phyloP scores from a whole-genome alignment of 2,329 filamentous ascomycete species.

The Colletotrichum camelliae region DNA sequence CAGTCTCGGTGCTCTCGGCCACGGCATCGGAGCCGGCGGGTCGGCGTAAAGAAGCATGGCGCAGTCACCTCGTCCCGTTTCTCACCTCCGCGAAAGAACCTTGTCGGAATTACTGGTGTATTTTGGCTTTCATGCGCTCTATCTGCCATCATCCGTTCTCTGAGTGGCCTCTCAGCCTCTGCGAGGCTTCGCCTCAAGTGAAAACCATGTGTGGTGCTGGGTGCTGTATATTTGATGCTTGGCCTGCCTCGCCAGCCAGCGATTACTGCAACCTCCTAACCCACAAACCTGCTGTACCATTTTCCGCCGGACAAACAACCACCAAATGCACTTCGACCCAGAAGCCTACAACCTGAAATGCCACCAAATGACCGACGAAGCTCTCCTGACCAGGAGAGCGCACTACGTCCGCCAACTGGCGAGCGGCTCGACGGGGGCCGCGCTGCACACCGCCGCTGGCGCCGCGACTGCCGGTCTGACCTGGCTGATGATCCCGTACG shows the following conservation, averaged over 20 bases:
- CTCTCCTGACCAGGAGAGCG: conserved; percentile 38
- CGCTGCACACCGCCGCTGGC: conserved; percentile 40
- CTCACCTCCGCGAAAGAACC: background rate
- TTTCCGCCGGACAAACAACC: background rate
- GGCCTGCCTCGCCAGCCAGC: background rate
- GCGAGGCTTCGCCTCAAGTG: background rate
- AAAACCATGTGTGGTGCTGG: background rate
- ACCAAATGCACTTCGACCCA: conserved; percentile 42
- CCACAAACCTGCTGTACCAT: background rate
- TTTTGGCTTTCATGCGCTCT: background rate
- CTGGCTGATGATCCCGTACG: background rate
- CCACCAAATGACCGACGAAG: conserved; percentile 36
- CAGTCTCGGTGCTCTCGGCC: background rate
- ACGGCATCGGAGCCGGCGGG: background rate
- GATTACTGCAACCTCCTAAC: background rate
- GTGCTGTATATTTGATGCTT: background rate
- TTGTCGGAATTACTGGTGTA: background rate
- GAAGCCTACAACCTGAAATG: conserved; percentile 44
- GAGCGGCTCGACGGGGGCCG: conserved; percentile 36
- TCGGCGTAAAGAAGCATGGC: background rate
- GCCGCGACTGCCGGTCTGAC: conserved; percentile 34
- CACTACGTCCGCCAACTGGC: conserved; percentile 47
- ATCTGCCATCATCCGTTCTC: background rate
- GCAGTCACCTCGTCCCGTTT: background rate
- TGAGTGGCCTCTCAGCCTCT: background rate